Evolutionary conservation across 2,329 filamentous ascomycete species (phyloP).

Genomic region (Arthrobotrys sinensis): DNA sequence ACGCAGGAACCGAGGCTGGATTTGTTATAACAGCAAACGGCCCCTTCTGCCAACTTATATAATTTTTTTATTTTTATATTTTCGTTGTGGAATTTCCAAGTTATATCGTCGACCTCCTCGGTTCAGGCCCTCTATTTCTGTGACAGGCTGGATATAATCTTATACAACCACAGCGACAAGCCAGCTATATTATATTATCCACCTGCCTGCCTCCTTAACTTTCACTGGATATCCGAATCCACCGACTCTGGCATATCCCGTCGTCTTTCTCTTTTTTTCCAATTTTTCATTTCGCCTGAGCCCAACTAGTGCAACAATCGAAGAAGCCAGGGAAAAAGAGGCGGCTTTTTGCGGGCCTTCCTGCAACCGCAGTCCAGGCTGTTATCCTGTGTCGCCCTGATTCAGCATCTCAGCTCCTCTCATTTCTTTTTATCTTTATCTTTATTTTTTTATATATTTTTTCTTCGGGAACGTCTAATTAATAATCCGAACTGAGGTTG

Average conservation of each 20-base stretch:
- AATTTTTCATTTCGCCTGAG: slow-evolving; percentile 4
- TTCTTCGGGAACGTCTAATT: too few species aligned
- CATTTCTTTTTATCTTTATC: not conserved
- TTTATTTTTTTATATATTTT: too few species aligned
- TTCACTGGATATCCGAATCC: slow-evolving; percentile 5
- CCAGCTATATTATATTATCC: too few species aligned
- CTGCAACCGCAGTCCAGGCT: slow-evolving; percentile 14
- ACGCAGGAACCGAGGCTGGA: slow-evolving; percentile 42
- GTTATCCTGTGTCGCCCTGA: not conserved
- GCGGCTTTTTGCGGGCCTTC: slow-evolving; percentile 53
- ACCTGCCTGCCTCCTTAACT: too few species aligned
- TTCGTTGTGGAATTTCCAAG: too few species aligned
- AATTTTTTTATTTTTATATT: too few species aligned
- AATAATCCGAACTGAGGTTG: too few species aligned
- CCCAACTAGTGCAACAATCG: slow-evolving; percentile 10
- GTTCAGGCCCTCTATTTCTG: slow-evolving; percentile 3
- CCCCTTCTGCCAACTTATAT: not conserved
- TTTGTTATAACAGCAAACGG: not conserved
- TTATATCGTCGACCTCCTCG: not conserved
- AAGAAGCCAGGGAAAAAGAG: slow-evolving; percentile 36
- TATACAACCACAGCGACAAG: not conserved
- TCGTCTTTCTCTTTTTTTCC: slow-evolving; percentile 8
- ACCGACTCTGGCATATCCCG: not conserved
- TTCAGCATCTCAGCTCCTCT: not conserved
- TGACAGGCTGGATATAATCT: not conserved